Base-by-base conservation (phyloP, 495 filamentous ascomycete species). In the Aspergillus affinis region DNA sequence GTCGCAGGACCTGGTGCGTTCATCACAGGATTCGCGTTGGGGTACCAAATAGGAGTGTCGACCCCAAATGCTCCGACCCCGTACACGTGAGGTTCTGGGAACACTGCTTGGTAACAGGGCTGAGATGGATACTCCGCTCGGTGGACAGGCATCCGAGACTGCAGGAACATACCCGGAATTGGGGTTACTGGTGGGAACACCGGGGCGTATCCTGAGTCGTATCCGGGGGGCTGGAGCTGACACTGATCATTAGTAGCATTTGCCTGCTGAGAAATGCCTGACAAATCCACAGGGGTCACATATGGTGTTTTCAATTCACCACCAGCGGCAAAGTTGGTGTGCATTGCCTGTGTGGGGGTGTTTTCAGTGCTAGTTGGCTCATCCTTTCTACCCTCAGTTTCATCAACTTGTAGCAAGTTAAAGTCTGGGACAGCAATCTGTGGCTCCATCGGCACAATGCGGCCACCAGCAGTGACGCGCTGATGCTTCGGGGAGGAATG, bases 381-480 rank as follows among this genome's bases (percentile, higher is more conserved):
- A 41, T 13, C 3, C 13, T 15, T 15, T 41, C 36, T 41, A 41
- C 10, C 36, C 36, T 41, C 36, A 10, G 4, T 13, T 41, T 41
- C 36, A 4, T 10, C 36, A 6, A 10, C 36, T 15, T 5, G 36
- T 15, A 63, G 66, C 23, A 72, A 57, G 47, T 71, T 67, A 52
- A 74, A 70, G 59, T 75, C 75, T 13, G 70, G 77, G 57, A 64
- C 58, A 48, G 72, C 64, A 18, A 64, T 55, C 21, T 60, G 61
- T 26, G 63, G 66, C 15, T 68, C 65, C 69, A 79, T 82, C 5
- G 85, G 83, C 18, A 88, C 83, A 48, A 88, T 82, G 36, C 78
- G 80, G n/a, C 86, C 86, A 18, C 84, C 85, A 57, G 86, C 86
- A 47, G 85, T 88, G 50, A 88, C 86, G 44, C 85, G 80, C 53